Evolutionary conservation across 2,329 filamentous ascomycete genomes (phyloP).

Genomic region (Xylariaceae sp.): DNA sequence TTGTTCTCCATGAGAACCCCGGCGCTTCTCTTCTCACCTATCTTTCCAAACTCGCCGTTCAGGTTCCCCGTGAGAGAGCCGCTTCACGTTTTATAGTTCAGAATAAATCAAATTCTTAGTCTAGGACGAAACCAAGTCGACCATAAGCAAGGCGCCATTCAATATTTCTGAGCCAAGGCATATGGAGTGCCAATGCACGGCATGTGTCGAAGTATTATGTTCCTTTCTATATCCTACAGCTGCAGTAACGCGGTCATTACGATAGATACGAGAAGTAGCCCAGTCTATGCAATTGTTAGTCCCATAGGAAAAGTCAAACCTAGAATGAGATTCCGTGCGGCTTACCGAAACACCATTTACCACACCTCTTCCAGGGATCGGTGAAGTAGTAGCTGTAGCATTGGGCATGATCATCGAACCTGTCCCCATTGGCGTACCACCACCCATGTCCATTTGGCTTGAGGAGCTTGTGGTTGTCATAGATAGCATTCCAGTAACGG

Average conservation of each 20-base stretch:
- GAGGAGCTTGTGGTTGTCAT: slow-evolving; percentile 10
- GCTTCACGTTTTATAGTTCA: no score
- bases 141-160: no score
- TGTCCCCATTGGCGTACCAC: slow-evolving; percentile 9
- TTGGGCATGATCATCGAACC: slow-evolving; percentile 20
- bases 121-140: no score
- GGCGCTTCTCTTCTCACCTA: no score
- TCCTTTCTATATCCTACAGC: slow-evolving; percentile 20
- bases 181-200: no score
- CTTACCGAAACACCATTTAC: slow-evolving; percentile 24
- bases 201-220: no score
- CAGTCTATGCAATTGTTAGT: slow-evolving; percentile 20
- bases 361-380: slow-evolving; percentile 16
- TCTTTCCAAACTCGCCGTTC: no score
- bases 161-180: no score
- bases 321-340: background rate
- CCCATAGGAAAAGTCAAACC: background rate
- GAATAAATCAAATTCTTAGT: no score
- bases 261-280: slow-evolving; percentile 22
- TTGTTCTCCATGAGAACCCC: no score
- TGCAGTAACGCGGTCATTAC: slow-evolving; percentile 20
- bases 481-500: slow-evolving; percentile 1
- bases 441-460: background rate
- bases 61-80: no score
- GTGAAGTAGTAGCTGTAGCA: slow-evolving; percentile 14